Percentiles rank a stretch among this genome's conserved stretches.
Conservation (phyloP, 2,329 filamentous ascomycete genomes). For the Metarhizium humberi region DNA sequence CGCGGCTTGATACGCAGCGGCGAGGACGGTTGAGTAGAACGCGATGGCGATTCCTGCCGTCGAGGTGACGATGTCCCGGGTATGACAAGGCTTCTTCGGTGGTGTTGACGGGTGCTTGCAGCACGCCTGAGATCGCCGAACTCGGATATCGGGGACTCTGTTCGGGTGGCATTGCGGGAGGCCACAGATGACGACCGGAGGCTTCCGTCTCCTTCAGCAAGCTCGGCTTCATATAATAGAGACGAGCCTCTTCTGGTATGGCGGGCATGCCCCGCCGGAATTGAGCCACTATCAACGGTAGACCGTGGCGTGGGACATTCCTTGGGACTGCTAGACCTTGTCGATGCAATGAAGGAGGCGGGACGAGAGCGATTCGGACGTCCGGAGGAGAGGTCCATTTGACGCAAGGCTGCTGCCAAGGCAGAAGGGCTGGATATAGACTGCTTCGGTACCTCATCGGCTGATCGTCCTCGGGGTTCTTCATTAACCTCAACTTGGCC, state of each 20-base stretch:
- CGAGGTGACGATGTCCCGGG: slow-evolving; percentile 69
- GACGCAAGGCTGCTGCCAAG: slow-evolving; percentile 43
- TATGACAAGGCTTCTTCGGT: slow-evolving; percentile 78
- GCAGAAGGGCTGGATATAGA: slow-evolving; percentile 35
- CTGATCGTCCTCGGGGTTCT: slow-evolving; percentile 9
- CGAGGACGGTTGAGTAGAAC: slow-evolving; percentile 70
- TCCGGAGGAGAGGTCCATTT: slow-evolving; percentile 24
- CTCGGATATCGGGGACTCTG: slow-evolving; percentile 86
- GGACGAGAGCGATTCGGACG: slow-evolving; percentile 34
- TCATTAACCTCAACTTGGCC: slow-evolving; percentile 6
- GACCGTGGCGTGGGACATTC: slow-evolving; percentile 89
- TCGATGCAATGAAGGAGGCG: slow-evolving; percentile 54
- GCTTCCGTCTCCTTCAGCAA: slow-evolving; percentile 80
- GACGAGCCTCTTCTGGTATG: slow-evolving; percentile 64
- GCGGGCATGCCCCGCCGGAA: slow-evolving; percentile 46
- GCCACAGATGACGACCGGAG: slow-evolving; percentile 69
- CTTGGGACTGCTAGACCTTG: slow-evolving; percentile 79
- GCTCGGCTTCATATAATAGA: slow-evolving; percentile 73
- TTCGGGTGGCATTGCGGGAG: slow-evolving; percentile 57
- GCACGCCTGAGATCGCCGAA: slow-evolving; percentile 66
- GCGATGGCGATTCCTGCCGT: slow-evolving; percentile 81
- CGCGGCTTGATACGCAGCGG: slow-evolving; percentile 85
- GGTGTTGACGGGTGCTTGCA: slow-evolving; percentile 71
- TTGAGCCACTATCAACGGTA: slow-evolving; percentile 48
- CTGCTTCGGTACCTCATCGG: slow-evolving; percentile 6